Conservation (phyloP, 2,329 filamentous ascomycete genomes). For the Neofusicoccum umdonicola region DNA sequence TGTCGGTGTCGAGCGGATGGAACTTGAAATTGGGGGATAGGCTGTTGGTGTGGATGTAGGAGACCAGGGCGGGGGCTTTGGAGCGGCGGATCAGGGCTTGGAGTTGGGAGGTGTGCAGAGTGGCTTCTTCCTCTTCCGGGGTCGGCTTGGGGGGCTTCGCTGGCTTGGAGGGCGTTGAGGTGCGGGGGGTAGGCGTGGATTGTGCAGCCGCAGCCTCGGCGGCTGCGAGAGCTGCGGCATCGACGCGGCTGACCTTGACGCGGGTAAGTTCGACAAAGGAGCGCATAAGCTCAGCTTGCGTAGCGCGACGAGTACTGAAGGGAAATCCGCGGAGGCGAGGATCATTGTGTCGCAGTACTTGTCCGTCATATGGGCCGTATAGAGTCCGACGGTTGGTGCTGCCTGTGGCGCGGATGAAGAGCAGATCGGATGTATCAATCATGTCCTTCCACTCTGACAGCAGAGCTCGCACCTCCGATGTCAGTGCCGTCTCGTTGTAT, state of each 20-base stretch:
- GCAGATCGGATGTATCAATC: slow-evolving; percentile 77
- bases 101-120: slow-evolving; percentile 84
- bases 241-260: slow-evolving; percentile 77
- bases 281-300: slow-evolving; percentile 90
- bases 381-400: slow-evolving; percentile 81
- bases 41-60: slow-evolving; percentile 76
- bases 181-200: slow-evolving; percentile 28
- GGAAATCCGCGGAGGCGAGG: slow-evolving; percentile 81
- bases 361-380: slow-evolving; percentile 87
- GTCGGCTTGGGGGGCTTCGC: slow-evolving; percentile 59
- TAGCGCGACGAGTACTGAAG: slow-evolving; percentile 87
- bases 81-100: slow-evolving; percentile 85
- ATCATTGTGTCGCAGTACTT: slow-evolving; percentile 78
- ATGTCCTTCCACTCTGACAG: slow-evolving; percentile 80
- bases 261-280: slow-evolving; percentile 91
- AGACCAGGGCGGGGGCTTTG: slow-evolving; percentile 81
- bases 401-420: slow-evolving; percentile 89
- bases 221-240: slow-evolving; percentile 59
- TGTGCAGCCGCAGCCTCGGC: slow-evolving; percentile 43
- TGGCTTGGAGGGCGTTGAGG: slow-evolving; percentile 43
- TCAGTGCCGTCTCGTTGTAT: slow-evolving; percentile 89
- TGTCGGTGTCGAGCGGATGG: slow-evolving; percentile 56
- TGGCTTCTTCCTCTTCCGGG: slow-evolving; percentile 79
- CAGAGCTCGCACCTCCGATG: slow-evolving; percentile 80
- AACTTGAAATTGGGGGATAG: slow-evolving; percentile 73